These are phyloP conservation scores for Diaporthe aspalathi DNA, from an alignment of 2,329 filamentous ascomycete genomes.

Conservation along the genomic window DNA sequence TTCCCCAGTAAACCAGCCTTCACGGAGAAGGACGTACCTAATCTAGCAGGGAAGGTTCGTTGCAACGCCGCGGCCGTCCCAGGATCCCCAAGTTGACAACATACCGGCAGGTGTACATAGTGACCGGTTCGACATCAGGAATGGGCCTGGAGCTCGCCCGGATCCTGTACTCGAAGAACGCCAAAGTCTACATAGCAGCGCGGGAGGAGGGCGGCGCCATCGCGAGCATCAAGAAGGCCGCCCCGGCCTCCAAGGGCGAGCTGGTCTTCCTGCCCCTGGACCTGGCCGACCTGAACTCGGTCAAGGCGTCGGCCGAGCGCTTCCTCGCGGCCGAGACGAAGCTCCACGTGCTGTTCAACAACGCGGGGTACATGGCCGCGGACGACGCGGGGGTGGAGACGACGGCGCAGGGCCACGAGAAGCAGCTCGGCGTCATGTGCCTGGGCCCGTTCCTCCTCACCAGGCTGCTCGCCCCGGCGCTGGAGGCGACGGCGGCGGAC, in stretches of 20 bases:
- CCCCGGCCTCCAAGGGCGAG: constrained; percentile 23
- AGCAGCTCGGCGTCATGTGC: constrained; percentile 36
- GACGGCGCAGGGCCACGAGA: constrained; percentile 41
- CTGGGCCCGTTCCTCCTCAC: constrained; percentile 37
- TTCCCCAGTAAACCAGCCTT: background rate
- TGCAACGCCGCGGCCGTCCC: background rate
- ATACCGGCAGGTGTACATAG: constrained; percentile 47
- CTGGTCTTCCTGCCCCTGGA: constrained; percentile 41
- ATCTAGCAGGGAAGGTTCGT: background rate
- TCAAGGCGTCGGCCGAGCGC: constrained; percentile 37
- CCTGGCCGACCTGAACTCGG: constrained; percentile 39
- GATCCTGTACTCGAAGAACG: constrained; percentile 32
- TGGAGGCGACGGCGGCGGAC: constrained; percentile 18
- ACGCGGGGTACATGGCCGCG: constrained; percentile 53
- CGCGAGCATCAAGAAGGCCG: constrained; percentile 27
- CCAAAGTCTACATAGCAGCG: constrained; percentile 58
- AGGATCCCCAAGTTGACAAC: background rate
- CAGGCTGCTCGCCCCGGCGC: constrained; percentile 34
- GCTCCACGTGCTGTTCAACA: constrained; percentile 52
- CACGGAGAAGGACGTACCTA: background rate
- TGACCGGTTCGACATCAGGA: constrained; percentile 53
- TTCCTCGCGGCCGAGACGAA: constrained; percentile 35
- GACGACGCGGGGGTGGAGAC: constrained; percentile 46
- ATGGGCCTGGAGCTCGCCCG: constrained; percentile 31
- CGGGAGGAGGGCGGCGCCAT: constrained; percentile 46